These are phyloP conservation scores for Elasticomyces elasticus DNA, from an alignment of 495 filamentous ascomycete genomes.

Conservation along the genomic window DNA sequence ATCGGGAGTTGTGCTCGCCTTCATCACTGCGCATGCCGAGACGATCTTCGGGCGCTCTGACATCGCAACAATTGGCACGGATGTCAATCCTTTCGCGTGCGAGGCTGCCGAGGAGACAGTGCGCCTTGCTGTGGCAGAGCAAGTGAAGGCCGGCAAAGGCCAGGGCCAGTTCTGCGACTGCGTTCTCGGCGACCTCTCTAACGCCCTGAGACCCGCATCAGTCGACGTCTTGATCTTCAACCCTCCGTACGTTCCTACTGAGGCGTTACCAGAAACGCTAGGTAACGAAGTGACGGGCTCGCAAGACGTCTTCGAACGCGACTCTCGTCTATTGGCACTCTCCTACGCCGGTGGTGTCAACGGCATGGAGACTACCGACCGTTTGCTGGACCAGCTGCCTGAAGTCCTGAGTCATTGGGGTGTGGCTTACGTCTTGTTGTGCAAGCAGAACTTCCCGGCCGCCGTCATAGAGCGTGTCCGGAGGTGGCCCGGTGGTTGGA, in stretches of 20 bases:
- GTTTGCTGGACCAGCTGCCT: slow-evolving; percentile 59
- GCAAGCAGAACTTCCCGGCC: slow-evolving; percentile 73
- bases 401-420: slow-evolving; percentile 54
- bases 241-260: slow-evolving; percentile 87
- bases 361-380: slow-evolving; percentile 86
- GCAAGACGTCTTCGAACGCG: slow-evolving; percentile 46
- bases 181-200: slow-evolving; percentile 54
- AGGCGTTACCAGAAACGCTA: slow-evolving; percentile 48
- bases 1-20: slow-evolving; percentile 83
- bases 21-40: slow-evolving; percentile 63
- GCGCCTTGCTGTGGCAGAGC: slow-evolving; percentile 37
- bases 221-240: slow-evolving; percentile 92
- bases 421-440: slow-evolving; percentile 81
- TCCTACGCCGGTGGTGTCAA: slow-evolving; percentile 81
- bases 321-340: slow-evolving; percentile 72
- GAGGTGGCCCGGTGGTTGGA: slow-evolving; percentile 50
- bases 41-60: slow-evolving; percentile 62
- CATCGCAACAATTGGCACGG: slow-evolving; percentile 62
- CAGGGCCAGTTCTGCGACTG: slow-evolving; percentile 45
- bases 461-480: slow-evolving; percentile 58
- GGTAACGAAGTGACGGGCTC: slow-evolving; percentile 27
- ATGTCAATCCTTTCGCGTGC: slow-evolving; percentile 77
- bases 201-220: slow-evolving; percentile 41
- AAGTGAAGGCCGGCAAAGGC: neutral
- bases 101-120: slow-evolving; percentile 55